Percentiles rank a stretch among this genome's conserved stretches.
Evolutionary conservation across 306 rosid genomes (phyloP).

Genomic region (Dryas alaskensis): DNA sequence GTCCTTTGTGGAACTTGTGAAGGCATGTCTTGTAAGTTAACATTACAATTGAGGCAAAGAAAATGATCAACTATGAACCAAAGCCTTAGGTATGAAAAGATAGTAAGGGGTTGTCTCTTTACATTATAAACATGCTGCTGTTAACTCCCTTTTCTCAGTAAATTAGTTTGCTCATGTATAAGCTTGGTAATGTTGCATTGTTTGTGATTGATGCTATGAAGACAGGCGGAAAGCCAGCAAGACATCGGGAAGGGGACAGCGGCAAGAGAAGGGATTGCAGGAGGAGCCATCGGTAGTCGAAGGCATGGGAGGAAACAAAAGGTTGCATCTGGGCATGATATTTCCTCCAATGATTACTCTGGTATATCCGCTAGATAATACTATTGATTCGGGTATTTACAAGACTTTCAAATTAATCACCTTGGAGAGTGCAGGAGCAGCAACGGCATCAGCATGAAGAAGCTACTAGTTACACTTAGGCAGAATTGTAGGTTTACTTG

Average conservation of each 20-base stretch:
- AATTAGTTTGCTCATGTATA: not conserved
- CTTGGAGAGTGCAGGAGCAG: not conserved
- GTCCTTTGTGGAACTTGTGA: not conserved
- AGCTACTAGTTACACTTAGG: not conserved
- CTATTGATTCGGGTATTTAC: not conserved
- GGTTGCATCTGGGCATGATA: constrained; percentile 44
- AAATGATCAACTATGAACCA: not conserved
- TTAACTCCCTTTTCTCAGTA: not conserved
- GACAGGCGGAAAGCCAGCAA: constrained; percentile 48
- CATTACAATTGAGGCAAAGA: not conserved
- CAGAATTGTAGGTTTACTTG: not conserved
- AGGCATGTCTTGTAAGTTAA: not conserved
- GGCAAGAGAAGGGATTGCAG: constrained; percentile 35
- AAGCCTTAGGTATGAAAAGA: not conserved
- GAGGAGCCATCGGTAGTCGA: constrained; percentile 43
- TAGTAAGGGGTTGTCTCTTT: not conserved
- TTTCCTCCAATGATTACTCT: constrained; percentile 37
- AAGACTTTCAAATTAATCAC: too few species aligned
- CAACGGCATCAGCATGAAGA: not conserved
- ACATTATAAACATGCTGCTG: not conserved
- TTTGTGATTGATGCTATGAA: constrained; percentile 29
- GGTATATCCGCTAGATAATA: constrained; percentile 41
- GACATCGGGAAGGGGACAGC: constrained; percentile 36
- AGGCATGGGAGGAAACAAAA: constrained; percentile 44
- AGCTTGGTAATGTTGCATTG: not conserved